Percentiles rank a stretch among this genome's conserved stretches.
phyloP scores from a whole-genome alignment of 139 green algal species.

The Chlamydomonas incerta region DNA sequence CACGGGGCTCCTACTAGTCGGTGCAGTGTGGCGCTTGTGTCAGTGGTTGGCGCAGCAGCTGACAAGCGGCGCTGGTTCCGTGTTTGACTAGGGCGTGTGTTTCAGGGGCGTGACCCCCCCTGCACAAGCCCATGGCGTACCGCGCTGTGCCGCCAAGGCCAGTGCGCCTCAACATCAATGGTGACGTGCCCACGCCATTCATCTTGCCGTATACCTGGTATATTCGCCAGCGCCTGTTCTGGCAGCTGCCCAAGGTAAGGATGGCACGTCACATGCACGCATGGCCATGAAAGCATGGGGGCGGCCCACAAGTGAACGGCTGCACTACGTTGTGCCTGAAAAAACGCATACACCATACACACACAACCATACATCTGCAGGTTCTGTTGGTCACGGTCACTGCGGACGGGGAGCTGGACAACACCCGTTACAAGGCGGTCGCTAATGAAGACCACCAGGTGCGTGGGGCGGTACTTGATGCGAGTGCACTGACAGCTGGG shows the following conservation, averaged over 20 bases:
- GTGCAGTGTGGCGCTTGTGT: no score
- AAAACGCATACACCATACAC: no score
- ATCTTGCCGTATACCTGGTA: slow-evolving; percentile 31
- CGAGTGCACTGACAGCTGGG: not conserved
- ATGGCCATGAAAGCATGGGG: no score
- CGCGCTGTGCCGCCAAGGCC: not conserved
- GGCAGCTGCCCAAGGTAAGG: slow-evolving; percentile 32
- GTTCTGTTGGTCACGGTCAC: slow-evolving; percentile 2
- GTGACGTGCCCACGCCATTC: slow-evolving; percentile 32
- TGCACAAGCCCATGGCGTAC: no score
- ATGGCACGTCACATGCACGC: no score
- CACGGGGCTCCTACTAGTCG: not conserved
- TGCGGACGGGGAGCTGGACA: slow-evolving; percentile 1
- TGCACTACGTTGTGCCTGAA: no score
- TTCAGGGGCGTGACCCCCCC: no score
- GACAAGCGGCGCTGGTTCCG: no score
- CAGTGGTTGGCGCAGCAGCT: not conserved
- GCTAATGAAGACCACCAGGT: slow-evolving; percentile 20
- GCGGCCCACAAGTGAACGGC: no score
- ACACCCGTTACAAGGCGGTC: not conserved
- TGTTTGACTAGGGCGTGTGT: no score
- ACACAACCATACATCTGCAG: no score
- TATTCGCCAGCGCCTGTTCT: not conserved
- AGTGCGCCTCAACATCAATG: slow-evolving; percentile 17
- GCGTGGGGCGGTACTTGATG: not conserved